phyloP scores from a whole-genome alignment of 495 filamentous ascomycete genomes.

The Pseudevernia furfuracea region DNA sequence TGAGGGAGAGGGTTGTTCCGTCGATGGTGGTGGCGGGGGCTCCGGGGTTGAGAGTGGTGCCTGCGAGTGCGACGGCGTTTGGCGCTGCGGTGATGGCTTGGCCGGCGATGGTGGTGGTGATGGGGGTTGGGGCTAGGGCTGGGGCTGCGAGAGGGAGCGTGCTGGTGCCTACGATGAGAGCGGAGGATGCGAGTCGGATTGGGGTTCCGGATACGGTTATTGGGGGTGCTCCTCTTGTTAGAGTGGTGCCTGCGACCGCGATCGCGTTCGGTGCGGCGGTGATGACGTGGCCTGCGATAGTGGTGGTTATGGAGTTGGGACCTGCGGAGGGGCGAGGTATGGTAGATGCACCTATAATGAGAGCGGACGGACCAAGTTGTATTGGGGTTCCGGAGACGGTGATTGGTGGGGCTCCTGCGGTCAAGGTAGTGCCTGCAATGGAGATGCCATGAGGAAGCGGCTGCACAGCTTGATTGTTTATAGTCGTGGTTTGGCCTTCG shows the following conservation, averaged over 20 bases:
- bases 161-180: too few relatives aligned
- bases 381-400: not conserved
- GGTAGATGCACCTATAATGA: not conserved
- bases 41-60: not conserved
- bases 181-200: too few relatives aligned
- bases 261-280: not conserved
- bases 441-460: not conserved
- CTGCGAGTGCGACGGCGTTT: not conserved
- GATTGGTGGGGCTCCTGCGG: not conserved
- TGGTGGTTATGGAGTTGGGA: not conserved
- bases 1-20: not conserved
- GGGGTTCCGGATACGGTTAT: too few relatives aligned
- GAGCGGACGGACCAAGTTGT: not conserved
- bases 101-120: not conserved
- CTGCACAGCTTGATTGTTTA: not conserved
- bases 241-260: not conserved
- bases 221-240: not conserved
- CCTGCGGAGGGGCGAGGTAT: not conserved
- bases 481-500: not conserved
- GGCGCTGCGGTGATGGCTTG: not conserved
- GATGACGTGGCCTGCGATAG: not conserved
- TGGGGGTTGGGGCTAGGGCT: too few relatives aligned
- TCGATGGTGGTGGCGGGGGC: not conserved
- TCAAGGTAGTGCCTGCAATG: not conserved
- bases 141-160: too few relatives aligned